Evolutionary conservation across 1,284 basidiomycete genomes (phyloP).

Genomic region (Sporisorium sorghi): DNA sequence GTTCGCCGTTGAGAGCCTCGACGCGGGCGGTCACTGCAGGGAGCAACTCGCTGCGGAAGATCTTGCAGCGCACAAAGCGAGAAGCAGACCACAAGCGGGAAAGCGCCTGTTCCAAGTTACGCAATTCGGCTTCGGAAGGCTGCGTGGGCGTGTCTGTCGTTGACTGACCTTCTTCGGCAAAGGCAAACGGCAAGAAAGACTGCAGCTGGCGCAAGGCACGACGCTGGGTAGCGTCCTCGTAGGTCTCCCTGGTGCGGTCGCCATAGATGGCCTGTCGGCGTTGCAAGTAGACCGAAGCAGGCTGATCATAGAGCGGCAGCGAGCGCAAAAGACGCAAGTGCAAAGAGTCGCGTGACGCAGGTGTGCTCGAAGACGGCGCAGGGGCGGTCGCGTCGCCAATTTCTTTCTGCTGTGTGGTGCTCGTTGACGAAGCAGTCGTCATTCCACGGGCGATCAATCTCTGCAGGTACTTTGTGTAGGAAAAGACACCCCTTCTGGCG

Average conservation of each 20-base stretch:
- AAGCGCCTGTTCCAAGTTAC: conserved; percentile 10
- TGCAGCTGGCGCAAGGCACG: conserved; percentile 59
- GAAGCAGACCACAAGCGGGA: conserved; percentile 59
- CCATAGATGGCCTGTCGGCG: conserved; percentile 65
- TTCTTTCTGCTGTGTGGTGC: background rate
- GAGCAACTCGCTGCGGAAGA: conserved; percentile 37
- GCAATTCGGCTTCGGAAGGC: background rate
- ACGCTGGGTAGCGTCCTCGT: conserved; percentile 65
- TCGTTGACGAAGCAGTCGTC: conserved; percentile 18
- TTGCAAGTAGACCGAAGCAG: conserved; percentile 54
- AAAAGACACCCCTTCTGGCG: conserved; percentile 80
- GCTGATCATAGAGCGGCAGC: conserved; percentile 52
- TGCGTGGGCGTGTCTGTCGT: background rate
- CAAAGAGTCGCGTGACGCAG: conserved; percentile 32
- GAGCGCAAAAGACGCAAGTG: conserved; percentile 61
- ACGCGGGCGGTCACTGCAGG: conserved; percentile 38
- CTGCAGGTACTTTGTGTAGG: conserved; percentile 85
- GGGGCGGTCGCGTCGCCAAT: background rate
- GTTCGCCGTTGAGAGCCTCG: conserved; percentile 29
- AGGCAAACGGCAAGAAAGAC: conserved; percentile 37
- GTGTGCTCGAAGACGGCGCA: background rate
- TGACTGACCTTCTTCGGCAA: conserved; percentile 10
- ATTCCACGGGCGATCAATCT: conserved; percentile 81
- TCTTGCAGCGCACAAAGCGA: conserved; percentile 49
- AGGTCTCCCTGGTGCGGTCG: conserved; percentile 59